A percentile compares a stretch with the other conserved stretches of the same genome.
phyloP scores from a whole-genome alignment of 2,329 filamentous ascomycete species.

The Neurospora crassa region DNA sequence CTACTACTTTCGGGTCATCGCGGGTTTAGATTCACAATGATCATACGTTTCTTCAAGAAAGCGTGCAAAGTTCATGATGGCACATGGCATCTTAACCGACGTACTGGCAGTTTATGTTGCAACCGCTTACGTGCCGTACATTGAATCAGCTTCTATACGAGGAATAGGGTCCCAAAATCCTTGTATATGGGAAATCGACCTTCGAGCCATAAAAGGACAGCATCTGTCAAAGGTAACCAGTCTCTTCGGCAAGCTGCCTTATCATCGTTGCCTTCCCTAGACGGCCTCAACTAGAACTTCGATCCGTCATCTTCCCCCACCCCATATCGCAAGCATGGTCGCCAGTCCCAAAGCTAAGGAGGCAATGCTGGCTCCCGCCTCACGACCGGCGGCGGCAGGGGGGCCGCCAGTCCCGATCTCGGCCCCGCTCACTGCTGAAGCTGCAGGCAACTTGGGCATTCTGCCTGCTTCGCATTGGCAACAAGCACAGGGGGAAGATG shows the following conservation, averaged over 20 bases:
- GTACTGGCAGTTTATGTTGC: neutral
- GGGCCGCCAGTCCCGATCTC: neutral
- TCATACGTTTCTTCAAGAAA: neutral
- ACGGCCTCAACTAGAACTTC: neutral
- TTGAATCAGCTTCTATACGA: neutral
- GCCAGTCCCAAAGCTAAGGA: neutral
- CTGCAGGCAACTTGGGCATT: neutral
- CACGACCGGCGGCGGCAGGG: neutral
- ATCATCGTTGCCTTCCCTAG: neutral
- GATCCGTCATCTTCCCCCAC: neutral
- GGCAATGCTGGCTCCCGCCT: neutral
- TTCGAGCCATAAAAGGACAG: neutral
- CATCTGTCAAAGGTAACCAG: neutral
- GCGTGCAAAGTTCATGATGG: neutral
- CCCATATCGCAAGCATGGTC: neutral
- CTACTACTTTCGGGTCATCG: neutral
- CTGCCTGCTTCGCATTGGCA: conserved; percentile 7
- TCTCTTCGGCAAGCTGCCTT: neutral
- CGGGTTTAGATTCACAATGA: neutral
- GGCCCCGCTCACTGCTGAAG: neutral
- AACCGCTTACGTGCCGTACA: neutral
- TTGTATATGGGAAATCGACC: neutral
- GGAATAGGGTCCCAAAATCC: neutral
- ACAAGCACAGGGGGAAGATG: neutral
- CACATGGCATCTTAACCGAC: neutral